A percentile compares a stretch with the other conserved stretches of the same genome.
Evolutionary conservation across 495 filamentous ascomycete species (phyloP).

Genomic region (Choiromyces venosus): DNA sequence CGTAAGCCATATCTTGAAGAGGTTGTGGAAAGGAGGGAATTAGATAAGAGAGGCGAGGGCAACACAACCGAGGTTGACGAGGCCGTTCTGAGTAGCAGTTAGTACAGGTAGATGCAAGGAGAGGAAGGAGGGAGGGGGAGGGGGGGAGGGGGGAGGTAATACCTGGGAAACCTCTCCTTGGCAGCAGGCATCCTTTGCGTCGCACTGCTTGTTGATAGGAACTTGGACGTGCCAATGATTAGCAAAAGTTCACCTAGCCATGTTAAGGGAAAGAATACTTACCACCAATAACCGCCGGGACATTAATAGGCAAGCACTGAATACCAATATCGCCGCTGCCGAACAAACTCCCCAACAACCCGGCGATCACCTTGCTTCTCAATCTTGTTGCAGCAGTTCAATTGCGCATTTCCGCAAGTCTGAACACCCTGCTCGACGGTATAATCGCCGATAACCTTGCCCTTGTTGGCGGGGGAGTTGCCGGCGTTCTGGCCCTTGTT

Average conservation of each 20-base stretch:
- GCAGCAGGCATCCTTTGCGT: slow-evolving; percentile 34
- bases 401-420: slow-evolving; percentile 32
- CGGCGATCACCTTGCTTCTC: slow-evolving; percentile 33
- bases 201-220: slow-evolving; percentile 31
- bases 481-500: slow-evolving; percentile 32
- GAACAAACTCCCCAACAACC: slow-evolving; percentile 19
- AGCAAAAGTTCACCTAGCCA: neutral
- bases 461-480: slow-evolving; percentile 27
- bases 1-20: neutral
- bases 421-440: slow-evolving; percentile 33
- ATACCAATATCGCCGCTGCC: slow-evolving; percentile 28
- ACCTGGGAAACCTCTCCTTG: slow-evolving; percentile 33
- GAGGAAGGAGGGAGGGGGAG: neutral
- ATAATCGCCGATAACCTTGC: slow-evolving; percentile 27
- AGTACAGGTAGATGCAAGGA: neutral
- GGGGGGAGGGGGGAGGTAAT: neutral
- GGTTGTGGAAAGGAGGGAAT: neutral
- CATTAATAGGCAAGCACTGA: slow-evolving; percentile 30
- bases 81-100: slow-evolving; percentile 13
- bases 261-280: neutral
- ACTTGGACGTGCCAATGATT: slow-evolving; percentile 15
- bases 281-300: slow-evolving; percentile 23
- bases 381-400: slow-evolving; percentile 37
- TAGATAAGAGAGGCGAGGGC: slow-evolving; percentile 32
- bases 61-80: slow-evolving; percentile 29